Base-by-base conservation (phyloP, 2,329 filamentous ascomycete genomes). In the Nemania diffusa region DNA sequence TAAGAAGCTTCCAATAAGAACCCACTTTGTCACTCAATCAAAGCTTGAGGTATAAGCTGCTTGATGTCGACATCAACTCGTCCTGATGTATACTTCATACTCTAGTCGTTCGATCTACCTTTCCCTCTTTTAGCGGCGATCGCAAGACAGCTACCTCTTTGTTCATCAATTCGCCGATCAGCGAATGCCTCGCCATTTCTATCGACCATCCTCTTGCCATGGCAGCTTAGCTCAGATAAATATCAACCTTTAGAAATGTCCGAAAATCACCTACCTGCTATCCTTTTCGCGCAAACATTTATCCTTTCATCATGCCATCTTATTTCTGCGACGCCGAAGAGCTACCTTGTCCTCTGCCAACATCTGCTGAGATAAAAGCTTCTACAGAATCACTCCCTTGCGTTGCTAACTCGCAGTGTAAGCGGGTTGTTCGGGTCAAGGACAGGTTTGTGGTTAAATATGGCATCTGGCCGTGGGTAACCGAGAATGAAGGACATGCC, bases 291-390 rank as follows among this genome's bases (percentile, higher is more conserved):
- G 9, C 29, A 32, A 32, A 32, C 29, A 32, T 32, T 32, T 32
- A 5, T 32, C 5, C 29, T 9, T 32, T 32, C 40, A 44, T 44
- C 40, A 44, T 44, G 40, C 15, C 40, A 44, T 44, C 22, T n/a
- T 42, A n/a, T 59, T 58, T 52, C 40, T 57, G 64, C 44, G 46
- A 51, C 34, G 40, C 42, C 32, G 52, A 51, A 26, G 32, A 58
- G 51, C 44, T 65, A 34, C 64, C 64, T 37, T 57, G 46, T 62
- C 57, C 62, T 32, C n/a, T 68, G n/a, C 62, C 62, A 40, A 68
- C 65, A 32, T 56, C 29, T n/a, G 56, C 50, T n/a, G 62, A 44
- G 53, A 65, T 68, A 24, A 57, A 65, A 56, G 40, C 57, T 26
- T 44, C 57, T 17, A 44, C 57, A 20, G 17, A 56, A 27, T 48